Percentiles rank a stretch among this genome's conserved stretches.
Conservation (phyloP, 2,329 filamentous ascomycete species). For the Cytospora chrysosperma region DNA sequence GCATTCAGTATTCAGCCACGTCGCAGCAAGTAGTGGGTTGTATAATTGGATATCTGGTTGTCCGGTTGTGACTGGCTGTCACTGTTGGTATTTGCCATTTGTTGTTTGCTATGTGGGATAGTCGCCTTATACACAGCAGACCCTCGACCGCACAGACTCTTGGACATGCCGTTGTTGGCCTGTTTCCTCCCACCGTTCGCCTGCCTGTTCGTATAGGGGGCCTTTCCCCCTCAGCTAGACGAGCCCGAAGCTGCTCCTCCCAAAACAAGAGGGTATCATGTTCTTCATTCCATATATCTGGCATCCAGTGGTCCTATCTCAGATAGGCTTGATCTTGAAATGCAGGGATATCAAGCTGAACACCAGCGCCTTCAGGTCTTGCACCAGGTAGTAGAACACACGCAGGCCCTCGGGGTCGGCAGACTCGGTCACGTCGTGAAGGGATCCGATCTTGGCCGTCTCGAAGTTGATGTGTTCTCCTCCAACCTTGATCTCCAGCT, state of each 20-base stretch:
- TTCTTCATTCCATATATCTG: neutral
- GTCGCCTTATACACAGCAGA: neutral
- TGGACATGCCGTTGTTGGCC: neutral
- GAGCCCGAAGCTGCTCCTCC: neutral
- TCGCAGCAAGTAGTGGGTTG: neutral
- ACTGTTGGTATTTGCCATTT: neutral
- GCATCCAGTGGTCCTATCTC: slow-evolving; percentile 26
- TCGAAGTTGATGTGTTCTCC: slow-evolving; percentile 98
- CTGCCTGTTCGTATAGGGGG: neutral
- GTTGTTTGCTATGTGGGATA: neutral
- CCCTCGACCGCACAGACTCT: neutral
- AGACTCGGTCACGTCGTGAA: slow-evolving; percentile 95
- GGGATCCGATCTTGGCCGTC: slow-evolving; percentile 97
- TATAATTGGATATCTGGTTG: neutral
- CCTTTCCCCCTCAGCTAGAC: neutral
- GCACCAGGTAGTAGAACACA: slow-evolving; percentile 98
- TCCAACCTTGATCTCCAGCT: slow-evolving; percentile 89
- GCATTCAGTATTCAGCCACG: too few species aligned
- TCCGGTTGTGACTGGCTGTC: neutral
- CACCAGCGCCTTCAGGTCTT: slow-evolving; percentile 93
- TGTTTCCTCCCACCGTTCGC: neutral
- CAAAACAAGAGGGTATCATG: slow-evolving; percentile 18
- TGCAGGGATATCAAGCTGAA: slow-evolving; percentile 96
- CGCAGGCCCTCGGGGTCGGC: slow-evolving; percentile 92
- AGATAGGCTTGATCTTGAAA: slow-evolving; percentile 91